Conservation (phyloP, 164 flowering plant species). For the Magnolia officinalis region DNA sequence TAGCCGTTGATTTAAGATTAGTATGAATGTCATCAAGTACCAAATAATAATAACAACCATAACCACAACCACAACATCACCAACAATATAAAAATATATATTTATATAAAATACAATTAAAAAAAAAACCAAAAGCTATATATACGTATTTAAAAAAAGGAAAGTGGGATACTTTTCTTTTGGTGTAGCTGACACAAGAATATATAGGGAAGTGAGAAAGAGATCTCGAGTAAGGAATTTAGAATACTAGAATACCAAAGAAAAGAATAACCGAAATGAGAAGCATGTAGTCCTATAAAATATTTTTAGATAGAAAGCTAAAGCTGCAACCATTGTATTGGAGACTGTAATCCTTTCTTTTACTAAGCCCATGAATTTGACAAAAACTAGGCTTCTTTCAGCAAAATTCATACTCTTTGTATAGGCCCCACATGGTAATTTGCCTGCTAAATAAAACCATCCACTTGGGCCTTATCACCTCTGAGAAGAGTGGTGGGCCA, state of each 20-base stretch:
- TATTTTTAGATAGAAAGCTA: conserved; percentile 30
- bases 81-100: no score
- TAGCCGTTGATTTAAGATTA: no score
- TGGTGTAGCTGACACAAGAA: conserved; percentile 37
- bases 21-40: no score
- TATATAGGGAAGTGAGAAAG: conserved; percentile 91
- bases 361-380: conserved; percentile 4
- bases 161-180: conserved; percentile 32
- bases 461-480: neutral
- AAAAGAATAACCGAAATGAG: conserved; percentile 46
- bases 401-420: neutral
- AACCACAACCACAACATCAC: no score
- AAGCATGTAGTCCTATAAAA: conserved; percentile 5
- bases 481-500: neutral
- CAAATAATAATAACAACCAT: no score
- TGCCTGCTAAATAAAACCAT: neutral
- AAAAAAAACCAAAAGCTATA: no score
- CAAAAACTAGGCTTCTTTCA: conserved; percentile 28
- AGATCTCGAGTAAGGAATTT: conserved; percentile 41
- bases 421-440: conserved; percentile 8
- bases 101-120: no score
- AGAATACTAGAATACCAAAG: conserved; percentile 50
- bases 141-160: neutral
- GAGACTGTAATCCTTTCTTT: conserved; percentile 50
- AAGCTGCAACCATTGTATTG: conserved; percentile 67